These are phyloP conservation scores for Nicotiana knightiana DNA, from an alignment of 257 asterid species.

Conservation along the genomic window DNA sequence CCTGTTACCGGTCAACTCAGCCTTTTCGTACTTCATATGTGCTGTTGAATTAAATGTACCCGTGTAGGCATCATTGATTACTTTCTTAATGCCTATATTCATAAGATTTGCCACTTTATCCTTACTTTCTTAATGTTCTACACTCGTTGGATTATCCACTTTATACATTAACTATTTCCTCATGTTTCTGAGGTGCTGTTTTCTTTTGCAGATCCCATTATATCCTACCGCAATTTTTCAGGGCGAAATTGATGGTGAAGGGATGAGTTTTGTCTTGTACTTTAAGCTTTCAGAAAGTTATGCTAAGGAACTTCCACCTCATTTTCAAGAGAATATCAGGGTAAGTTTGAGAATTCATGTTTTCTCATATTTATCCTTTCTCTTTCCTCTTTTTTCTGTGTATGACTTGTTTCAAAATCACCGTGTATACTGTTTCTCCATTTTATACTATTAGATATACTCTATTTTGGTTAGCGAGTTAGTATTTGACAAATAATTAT, in stretches of 20 bases:
- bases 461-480: neutral
- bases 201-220: conserved; percentile 34
- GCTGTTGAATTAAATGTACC: neutral
- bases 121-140: neutral
- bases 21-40: neutral
- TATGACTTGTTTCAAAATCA: neutral
- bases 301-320: conserved; percentile 39
- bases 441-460: neutral
- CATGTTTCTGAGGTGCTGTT: neutral
- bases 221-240: conserved; percentile 46
- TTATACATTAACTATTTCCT: neutral
- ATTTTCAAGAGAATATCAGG: conserved; percentile 44
- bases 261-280: conserved; percentile 44
- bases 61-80: neutral
- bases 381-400: neutral
- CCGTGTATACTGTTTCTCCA: neutral
- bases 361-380: neutral
- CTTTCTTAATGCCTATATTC: neutral
- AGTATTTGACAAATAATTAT: neutral
- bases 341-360: conserved; percentile 21
- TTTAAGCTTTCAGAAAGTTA: conserved; percentile 41
- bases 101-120: neutral
- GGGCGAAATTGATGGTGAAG: conserved; percentile 50
- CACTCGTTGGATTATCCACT: neutral
- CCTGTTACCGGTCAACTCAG: neutral